A percentile compares a stretch with the other conserved stretches of the same genome.
Evolutionary conservation across 345 rosid genomes (phyloP).

Genomic region (Psidium friedrichsthalianum): DNA sequence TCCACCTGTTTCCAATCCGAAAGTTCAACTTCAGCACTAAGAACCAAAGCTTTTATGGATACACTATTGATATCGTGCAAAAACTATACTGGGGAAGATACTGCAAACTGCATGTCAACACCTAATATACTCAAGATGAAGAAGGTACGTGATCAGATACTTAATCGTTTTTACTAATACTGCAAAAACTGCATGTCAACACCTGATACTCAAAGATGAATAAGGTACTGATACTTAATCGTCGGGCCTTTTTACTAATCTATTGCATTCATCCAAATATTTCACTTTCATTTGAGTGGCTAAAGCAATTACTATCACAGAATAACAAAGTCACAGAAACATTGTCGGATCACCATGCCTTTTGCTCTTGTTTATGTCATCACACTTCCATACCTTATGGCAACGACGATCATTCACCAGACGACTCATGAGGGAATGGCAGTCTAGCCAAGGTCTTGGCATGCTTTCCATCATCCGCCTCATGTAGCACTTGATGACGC

Average conservation of each 20-base stretch:
- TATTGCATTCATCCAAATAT: neutral
- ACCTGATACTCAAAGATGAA: no score
- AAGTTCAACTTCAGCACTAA: neutral
- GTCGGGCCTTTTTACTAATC: no score
- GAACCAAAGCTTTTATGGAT: neutral
- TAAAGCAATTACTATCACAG: neutral
- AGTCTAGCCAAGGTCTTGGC: neutral
- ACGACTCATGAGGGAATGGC: neutral
- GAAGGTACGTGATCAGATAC: neutral
- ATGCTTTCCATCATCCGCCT: neutral
- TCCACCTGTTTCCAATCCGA: neutral
- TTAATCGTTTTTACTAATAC: neutral
- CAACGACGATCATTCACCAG: neutral
- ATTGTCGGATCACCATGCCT: neutral
- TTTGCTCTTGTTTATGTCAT: neutral
- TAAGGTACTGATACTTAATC: no score
- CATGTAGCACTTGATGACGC: neutral
- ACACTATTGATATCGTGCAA: neutral
- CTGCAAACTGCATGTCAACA: neutral
- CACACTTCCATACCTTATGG: neutral
- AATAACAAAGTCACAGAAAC: neutral
- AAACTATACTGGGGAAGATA: neutral
- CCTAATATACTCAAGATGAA: neutral
- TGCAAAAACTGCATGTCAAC: no score
- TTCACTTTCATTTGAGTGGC: neutral